phyloP scores from a whole-genome alignment of 805 yeast genomes.

The Candida parachauliodes region DNA sequence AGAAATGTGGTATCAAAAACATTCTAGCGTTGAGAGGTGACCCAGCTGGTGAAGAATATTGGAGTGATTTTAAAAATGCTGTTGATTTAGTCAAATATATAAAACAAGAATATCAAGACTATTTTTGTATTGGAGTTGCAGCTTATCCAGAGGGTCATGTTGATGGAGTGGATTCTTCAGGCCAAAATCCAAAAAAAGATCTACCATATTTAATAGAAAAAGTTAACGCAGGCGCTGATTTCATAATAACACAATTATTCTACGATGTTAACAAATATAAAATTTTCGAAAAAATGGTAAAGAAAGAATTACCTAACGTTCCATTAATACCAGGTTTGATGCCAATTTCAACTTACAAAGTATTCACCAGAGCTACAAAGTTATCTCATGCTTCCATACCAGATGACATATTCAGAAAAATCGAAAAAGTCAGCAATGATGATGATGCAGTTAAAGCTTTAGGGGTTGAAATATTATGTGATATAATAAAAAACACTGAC shows the following conservation, averaged over 20 bases:
- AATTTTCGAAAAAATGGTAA: slow-evolving; percentile 54
- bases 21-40: slow-evolving; percentile 94
- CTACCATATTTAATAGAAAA: slow-evolving; percentile 79
- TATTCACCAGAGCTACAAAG: slow-evolving; percentile 85
- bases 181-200: slow-evolving; percentile 67
- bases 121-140: slow-evolving; percentile 93
- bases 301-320: slow-evolving; percentile 42
- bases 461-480: slow-evolving; percentile 72
- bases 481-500: slow-evolving; percentile 54
- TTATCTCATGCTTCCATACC: slow-evolving; percentile 87
- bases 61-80: slow-evolving; percentile 69
- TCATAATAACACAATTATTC: slow-evolving; percentile 85
- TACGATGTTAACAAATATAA: slow-evolving; percentile 81
- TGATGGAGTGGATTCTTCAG: slow-evolving; percentile 68
- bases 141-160: slow-evolving; percentile 98
- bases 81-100: slow-evolving; percentile 85
- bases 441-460: slow-evolving; percentile 78
- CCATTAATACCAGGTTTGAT: slow-evolving; percentile 82
- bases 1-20: slow-evolving; percentile 75
- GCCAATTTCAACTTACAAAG: slow-evolving; percentile 83
- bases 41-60: slow-evolving; percentile 76
- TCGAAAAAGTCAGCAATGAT: slow-evolving; percentile 54
- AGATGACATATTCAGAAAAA: slow-evolving; percentile 41
- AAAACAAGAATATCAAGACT: slow-evolving; percentile 63
- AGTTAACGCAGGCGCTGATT: slow-evolving; percentile 92